Conservation (phyloP, 768 basidiomycete species). For the Amanita pallidorosea region DNA sequence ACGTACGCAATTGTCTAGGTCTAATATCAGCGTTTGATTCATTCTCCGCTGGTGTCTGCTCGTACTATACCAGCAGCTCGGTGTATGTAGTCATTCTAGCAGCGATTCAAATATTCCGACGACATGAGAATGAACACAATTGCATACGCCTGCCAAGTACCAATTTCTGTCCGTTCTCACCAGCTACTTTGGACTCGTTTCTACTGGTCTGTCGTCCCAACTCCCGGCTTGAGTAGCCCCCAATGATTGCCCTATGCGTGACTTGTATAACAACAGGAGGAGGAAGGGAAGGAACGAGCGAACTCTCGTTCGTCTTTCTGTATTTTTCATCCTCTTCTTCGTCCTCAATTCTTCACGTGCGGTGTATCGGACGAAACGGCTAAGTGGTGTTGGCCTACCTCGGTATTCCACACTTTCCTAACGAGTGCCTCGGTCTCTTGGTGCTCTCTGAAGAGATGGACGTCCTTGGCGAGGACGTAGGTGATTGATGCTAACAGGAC, state of each 20-base stretch:
- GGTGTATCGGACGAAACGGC: neutral
- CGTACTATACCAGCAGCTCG: no score
- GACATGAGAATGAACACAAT: no score
- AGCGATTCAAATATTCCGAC: no score
- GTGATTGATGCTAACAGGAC: neutral
- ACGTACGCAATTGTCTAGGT: no score
- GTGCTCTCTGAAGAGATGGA: neutral
- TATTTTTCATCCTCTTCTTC: neutral
- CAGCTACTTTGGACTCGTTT: no score
- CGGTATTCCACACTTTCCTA: neutral
- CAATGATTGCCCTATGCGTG: neutral
- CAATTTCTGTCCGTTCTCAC: no score
- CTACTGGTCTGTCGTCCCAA: no score
- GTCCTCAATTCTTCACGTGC: neutral
- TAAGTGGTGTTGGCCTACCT: neutral
- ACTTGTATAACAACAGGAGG: neutral
- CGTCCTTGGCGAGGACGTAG: neutral
- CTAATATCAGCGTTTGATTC: no score
- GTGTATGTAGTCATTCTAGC: no score
- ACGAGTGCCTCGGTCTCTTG: slow-evolving; percentile 3
- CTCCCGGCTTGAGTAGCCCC: neutral
- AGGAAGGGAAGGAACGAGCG: neutral
- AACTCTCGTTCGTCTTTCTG: neutral
- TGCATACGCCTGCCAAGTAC: no score
- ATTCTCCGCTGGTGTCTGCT: no score